Conservation (phyloP, 2,329 filamentous ascomycete genomes). For the Lecanosticta acicola region DNA sequence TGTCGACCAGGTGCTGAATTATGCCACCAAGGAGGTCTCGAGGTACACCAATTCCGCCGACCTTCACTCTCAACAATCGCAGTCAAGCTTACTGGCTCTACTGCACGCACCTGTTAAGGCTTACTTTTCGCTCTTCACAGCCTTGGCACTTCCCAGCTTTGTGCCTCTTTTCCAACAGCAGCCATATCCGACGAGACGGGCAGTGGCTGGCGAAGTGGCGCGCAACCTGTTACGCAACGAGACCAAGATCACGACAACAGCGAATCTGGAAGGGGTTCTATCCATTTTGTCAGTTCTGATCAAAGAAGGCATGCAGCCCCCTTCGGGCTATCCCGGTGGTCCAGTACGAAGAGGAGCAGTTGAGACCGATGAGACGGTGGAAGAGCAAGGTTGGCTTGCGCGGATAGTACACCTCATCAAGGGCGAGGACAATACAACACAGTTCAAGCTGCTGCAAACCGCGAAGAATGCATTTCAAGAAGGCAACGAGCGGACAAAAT, state of each 20-base stretch:
- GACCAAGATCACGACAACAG: conserved; percentile 68
- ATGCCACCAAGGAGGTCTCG: conserved; percentile 76
- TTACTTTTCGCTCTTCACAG: conserved; percentile 94
- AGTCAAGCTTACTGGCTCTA: conserved; percentile 82
- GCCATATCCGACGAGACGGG: conserved; percentile 83
- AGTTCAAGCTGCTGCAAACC: conserved; percentile 83
- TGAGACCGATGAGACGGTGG: conserved; percentile 95
- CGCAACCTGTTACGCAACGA: conserved; percentile 76
- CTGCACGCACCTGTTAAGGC: conserved; percentile 85
- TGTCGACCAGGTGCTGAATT: conserved; percentile 87
- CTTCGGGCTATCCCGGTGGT: conserved; percentile 77
- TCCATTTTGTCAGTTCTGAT: conserved; percentile 87
- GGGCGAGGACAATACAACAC: conserved; percentile 80
- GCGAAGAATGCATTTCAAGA: conserved; percentile 81
- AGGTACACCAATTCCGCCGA: conserved; percentile 95
- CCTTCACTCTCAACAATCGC: conserved; percentile 77
- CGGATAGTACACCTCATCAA: conserved; percentile 84
- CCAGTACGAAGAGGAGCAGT: conserved; percentile 65
- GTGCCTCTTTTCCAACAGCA: conserved; percentile 85
- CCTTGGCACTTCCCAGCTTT: conserved; percentile 84
- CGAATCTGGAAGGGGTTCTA: conserved; percentile 81
- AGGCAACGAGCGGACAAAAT: conserved; percentile 91
- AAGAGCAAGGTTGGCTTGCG: conserved; percentile 96
- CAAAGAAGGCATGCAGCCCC: conserved; percentile 77
- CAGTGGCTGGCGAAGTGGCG: conserved; percentile 83